Percentiles rank a stretch among this genome's conserved stretches.
phyloP scores from a whole-genome alignment of 2,329 filamentous ascomycete species.

The Ophiostoma australiae region DNA sequence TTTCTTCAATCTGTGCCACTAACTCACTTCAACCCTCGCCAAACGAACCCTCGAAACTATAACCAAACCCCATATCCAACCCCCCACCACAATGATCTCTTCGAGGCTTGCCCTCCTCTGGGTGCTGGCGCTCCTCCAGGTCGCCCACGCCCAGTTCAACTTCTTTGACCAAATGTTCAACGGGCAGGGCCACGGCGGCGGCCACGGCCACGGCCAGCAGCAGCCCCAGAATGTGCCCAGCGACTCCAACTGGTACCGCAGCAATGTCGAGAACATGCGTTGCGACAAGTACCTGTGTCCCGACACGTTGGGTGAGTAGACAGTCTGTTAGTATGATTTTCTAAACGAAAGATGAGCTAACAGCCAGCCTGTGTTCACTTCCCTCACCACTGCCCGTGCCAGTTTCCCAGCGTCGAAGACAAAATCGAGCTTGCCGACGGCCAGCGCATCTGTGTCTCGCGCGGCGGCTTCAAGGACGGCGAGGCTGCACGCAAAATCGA shows the following conservation, averaged over 20 bases:
- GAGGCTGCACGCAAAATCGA: slow-evolving; percentile 73
- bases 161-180: slow-evolving; percentile 99
- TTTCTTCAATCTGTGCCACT: background rate
- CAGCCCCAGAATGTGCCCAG: slow-evolving; percentile 75
- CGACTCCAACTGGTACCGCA: slow-evolving; percentile 70
- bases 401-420: slow-evolving; percentile 70
- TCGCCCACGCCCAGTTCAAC: slow-evolving; percentile 75
- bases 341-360: background rate
- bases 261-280: slow-evolving; percentile 53
- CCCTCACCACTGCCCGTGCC: slow-evolving; percentile 93
- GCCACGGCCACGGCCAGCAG: slow-evolving; percentile 46
- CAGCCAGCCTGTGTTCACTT: slow-evolving; percentile 80
- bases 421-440: slow-evolving; percentile 72
- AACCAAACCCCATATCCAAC: too few species aligned
- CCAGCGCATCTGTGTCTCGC: slow-evolving; percentile 66
- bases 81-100: slow-evolving; percentile 22
- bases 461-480: slow-evolving; percentile 66
- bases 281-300: slow-evolving; percentile 95
- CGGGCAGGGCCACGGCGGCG: slow-evolving; percentile 42
- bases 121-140: slow-evolving; percentile 55
- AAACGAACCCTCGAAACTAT: background rate
- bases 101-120: slow-evolving; percentile 36
- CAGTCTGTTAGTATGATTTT: background rate
- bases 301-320: slow-evolving; percentile 61
- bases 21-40: background rate